These are phyloP conservation scores for Prasinococcaceae sp. DNA, from an alignment of 139 green algal species.

Conservation along the genomic window DNA sequence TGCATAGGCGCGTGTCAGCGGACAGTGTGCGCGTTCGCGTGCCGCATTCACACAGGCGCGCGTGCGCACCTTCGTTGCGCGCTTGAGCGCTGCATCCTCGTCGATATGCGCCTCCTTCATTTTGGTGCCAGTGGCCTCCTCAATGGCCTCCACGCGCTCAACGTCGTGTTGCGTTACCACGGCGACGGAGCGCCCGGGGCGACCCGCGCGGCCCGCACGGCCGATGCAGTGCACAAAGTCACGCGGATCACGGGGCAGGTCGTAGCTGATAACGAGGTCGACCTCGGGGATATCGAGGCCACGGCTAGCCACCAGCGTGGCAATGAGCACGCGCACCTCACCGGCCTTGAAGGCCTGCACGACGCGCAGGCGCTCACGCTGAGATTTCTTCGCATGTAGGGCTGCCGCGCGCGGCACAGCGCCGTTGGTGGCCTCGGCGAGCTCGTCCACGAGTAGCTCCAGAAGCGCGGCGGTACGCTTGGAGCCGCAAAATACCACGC, in stretches of 20 bases:
- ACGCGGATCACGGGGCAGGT: conserved; percentile 17
- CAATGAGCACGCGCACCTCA: conserved; percentile 45
- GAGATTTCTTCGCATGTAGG: conserved; percentile 33
- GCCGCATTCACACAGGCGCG: no score
- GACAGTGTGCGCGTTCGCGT: no score
- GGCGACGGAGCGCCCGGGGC: conserved; percentile 72
- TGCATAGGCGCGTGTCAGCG: no score
- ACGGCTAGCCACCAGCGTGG: conserved; percentile 41
- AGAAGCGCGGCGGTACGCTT: no score
- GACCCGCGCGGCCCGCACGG: conserved; percentile 27
- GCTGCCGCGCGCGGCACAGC: no score
- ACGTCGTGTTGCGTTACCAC: conserved; percentile 97
- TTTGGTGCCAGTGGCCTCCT: conserved; percentile 62
- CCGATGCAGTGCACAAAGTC: conserved; percentile 34
- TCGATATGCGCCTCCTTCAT: conserved; percentile 64
- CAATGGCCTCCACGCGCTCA: conserved; percentile 91
- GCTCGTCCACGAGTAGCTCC: no score
- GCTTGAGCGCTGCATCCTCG: conserved; percentile 51
- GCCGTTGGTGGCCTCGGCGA: no score
- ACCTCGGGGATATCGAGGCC: conserved; percentile 34
- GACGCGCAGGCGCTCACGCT: conserved; percentile 56
- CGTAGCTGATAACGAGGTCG: conserved; percentile 34
- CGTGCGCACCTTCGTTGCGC: not conserved
- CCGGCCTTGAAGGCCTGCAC: conserved; percentile 49
- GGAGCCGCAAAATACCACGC: no score